A percentile compares a stretch with the other conserved stretches of the same genome.
phyloP scores from a whole-genome alignment of 1,284 basidiomycete species.

The Golubevia pallescens region DNA sequence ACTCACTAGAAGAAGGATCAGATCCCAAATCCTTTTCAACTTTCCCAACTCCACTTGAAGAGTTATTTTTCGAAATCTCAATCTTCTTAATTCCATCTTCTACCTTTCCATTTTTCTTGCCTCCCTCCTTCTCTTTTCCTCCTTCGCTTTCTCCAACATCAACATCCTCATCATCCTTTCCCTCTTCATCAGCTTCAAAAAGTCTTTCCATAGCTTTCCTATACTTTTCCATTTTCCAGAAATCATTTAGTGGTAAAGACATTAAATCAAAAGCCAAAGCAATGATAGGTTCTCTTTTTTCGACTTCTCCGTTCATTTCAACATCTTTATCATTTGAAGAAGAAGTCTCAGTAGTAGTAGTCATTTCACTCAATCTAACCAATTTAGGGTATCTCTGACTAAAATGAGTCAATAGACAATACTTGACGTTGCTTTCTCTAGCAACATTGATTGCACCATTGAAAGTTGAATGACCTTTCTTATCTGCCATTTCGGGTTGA shows the following conservation, averaged over 20 bases:
- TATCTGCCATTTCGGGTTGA: slow-evolving; percentile 70
- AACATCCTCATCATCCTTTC: slow-evolving; percentile 68
- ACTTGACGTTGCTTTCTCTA: slow-evolving; percentile 76
- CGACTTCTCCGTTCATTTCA: slow-evolving; percentile 2
- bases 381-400: slow-evolving; percentile 91
- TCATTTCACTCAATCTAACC: slow-evolving; percentile 67
- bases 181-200: slow-evolving; percentile 71
- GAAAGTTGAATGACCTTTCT: slow-evolving; percentile 87
- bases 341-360: background rate
- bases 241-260: slow-evolving; percentile 74
- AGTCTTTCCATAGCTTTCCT: slow-evolving; percentile 75
- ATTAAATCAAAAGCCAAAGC: slow-evolving; percentile 83
- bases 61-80: no score
- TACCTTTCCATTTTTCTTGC: no score
- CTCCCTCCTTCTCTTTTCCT: no score
- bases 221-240: slow-evolving; percentile 81
- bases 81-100: no score
- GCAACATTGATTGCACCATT: slow-evolving; percentile 84
- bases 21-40: no score
- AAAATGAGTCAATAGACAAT: slow-evolving; percentile 90
- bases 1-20: no score
- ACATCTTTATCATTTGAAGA: background rate
- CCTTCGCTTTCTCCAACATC: slow-evolving; percentile 5
- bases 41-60: background rate
- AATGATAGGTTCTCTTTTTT: slow-evolving; percentile 66